Percentiles rank a stretch among this genome's conserved stretches.
These are phyloP conservation scores for Talaromyces pinophilus DNA, from an alignment of 2,329 filamentous ascomycete species.

Conservation along the genomic window DNA sequence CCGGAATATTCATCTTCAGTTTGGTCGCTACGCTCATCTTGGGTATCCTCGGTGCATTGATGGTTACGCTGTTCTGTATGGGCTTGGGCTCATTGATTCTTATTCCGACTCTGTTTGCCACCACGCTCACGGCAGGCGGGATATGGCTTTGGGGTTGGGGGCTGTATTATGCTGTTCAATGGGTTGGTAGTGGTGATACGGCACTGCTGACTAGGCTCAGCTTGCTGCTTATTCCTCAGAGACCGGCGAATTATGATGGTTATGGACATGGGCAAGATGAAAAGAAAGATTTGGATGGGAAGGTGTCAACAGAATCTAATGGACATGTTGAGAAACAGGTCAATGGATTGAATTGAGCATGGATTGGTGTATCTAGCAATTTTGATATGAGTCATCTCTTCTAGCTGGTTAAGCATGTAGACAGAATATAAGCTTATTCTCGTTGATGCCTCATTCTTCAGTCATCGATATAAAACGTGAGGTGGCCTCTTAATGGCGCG, in stretches of 20 bases:
- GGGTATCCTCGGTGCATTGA: constrained; percentile 64
- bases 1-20: constrained; percentile 64
- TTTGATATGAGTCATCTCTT: not conserved
- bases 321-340: not conserved
- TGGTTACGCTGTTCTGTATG: constrained; percentile 50
- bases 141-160: constrained; percentile 24
- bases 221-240: constrained; percentile 7
- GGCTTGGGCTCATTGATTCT: constrained; percentile 24
- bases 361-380: not conserved
- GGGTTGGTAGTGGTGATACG: constrained; percentile 17
- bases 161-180: constrained; percentile 17
- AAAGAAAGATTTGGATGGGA: not conserved
- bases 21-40: constrained; percentile 60
- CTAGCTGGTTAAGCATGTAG: not conserved
- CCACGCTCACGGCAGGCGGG: constrained; percentile 15
- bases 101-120: constrained; percentile 22
- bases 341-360: not conserved
- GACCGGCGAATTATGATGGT: not conserved
- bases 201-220: constrained; percentile 17
- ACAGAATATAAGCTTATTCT: not conserved
- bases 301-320: constrained; percentile 10
- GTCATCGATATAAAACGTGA: constrained; percentile 7
- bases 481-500: constrained; percentile 20
- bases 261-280: not conserved
- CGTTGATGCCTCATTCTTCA: not conserved